These are phyloP conservation scores for Yamadazyma laniorum DNA, from an alignment of 805 yeast species.

Conservation along the genomic window DNA sequence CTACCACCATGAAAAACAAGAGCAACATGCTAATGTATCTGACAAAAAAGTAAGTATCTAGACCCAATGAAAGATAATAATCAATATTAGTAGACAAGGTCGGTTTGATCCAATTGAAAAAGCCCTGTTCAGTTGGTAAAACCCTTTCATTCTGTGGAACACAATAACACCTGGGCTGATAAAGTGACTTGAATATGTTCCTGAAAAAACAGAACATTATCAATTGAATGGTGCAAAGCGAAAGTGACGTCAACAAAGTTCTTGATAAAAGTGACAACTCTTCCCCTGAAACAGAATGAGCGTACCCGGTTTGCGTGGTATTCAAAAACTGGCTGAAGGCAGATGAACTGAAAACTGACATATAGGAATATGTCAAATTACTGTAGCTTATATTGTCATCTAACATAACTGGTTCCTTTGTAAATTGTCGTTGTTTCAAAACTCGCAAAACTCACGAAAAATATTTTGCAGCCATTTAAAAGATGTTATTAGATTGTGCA, in stretches of 20 bases:
- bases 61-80: slow-evolving; percentile 51
- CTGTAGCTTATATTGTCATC: slow-evolving; percentile 21
- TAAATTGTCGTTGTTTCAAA: no score
- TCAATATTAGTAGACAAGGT: slow-evolving; percentile 39
- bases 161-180: slow-evolving; percentile 53
- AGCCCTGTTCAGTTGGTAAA: slow-evolving; percentile 37
- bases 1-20: slow-evolving; percentile 50
- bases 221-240: slow-evolving; percentile 55
- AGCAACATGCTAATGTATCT: slow-evolving; percentile 56
- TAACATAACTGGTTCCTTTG: no score
- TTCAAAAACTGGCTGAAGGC: slow-evolving; percentile 41
- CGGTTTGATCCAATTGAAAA: slow-evolving; percentile 58
- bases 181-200: slow-evolving; percentile 36
- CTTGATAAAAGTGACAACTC: slow-evolving; percentile 55
- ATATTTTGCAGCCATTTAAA: slow-evolving; percentile 6
- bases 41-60: slow-evolving; percentile 74
- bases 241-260: slow-evolving; percentile 52
- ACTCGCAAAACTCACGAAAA: slow-evolving; percentile 1
- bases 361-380: slow-evolving; percentile 26
- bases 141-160: slow-evolving; percentile 41
- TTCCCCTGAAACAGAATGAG: slow-evolving; percentile 57
- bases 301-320: slow-evolving; percentile 56
- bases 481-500: neutral
- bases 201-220: slow-evolving; percentile 37
- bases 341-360: slow-evolving; percentile 28